These are phyloP conservation scores for Vicia villosa DNA, from an alignment of 306 rosid genomes.

Conservation along the genomic window DNA sequence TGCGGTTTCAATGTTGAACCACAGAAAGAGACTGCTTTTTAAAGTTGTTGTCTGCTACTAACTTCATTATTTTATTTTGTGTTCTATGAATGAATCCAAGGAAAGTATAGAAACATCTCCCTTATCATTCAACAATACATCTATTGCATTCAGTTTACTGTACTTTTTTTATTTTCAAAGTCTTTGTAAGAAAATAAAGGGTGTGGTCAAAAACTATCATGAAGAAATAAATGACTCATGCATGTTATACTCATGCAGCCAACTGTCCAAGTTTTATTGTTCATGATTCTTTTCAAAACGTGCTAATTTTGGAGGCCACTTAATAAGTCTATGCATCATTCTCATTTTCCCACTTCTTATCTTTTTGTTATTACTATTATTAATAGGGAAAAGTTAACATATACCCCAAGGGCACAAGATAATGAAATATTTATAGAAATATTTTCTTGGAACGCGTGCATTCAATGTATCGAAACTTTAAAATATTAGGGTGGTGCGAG, in stretches of 20 bases:
- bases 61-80: neutral
- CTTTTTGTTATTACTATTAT: neutral
- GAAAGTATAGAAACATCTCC: conserved; percentile 34
- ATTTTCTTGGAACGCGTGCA: too few relatives aligned
- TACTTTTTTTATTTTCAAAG: conserved; percentile 33
- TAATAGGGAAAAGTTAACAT: too few relatives aligned
- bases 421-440: too few relatives aligned
- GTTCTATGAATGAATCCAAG: conserved; percentile 38
- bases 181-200: conserved; percentile 24
- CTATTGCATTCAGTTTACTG: conserved; percentile 1
- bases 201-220: conserved; percentile 34
- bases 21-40: conserved; percentile 39
- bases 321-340: conserved; percentile 32
- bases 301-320: conserved; percentile 41
- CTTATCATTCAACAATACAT: conserved; percentile 38
- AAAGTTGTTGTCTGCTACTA: conserved; percentile 26
- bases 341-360: neutral
- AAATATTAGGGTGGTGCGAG: too few relatives aligned
- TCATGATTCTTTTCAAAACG: conserved; percentile 33
- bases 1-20: conserved; percentile 33
- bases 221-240: conserved; percentile 29
- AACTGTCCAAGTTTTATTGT: conserved; percentile 31
- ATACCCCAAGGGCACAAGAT: too few relatives aligned
- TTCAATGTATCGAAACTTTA: too few relatives aligned
- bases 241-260: conserved; percentile 34